phyloP scores from a whole-genome alignment of 129 eudicot genomes.

The Scalesia atractyloides region DNA sequence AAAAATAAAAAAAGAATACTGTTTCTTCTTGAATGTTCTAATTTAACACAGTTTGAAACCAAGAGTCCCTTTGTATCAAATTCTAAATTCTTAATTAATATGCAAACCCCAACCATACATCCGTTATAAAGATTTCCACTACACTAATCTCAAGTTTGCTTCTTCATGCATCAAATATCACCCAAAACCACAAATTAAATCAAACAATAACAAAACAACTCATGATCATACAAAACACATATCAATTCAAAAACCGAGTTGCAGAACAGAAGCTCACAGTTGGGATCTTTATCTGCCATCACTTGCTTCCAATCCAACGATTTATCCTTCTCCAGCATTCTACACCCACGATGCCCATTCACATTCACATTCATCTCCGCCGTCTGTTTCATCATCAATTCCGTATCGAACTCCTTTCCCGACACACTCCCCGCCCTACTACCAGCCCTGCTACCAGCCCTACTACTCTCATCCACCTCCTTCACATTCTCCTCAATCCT shows the following conservation, averaged over 20 bases:
- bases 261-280: slow-evolving; percentile 46
- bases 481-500: slow-evolving; percentile 47
- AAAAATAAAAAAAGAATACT: neutral
- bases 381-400: slow-evolving; percentile 26
- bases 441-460: slow-evolving; percentile 18
- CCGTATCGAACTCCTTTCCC: slow-evolving; percentile 35
- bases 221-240: neutral
- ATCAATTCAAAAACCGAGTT: neutral
- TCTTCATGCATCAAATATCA: slow-evolving; percentile 18
- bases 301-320: slow-evolving; percentile 74
- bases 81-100: neutral
- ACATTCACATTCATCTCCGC: slow-evolving; percentile 39
- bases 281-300: slow-evolving; percentile 58
- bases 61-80: too few species aligned
- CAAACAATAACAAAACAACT: neutral
- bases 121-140: slow-evolving; percentile 3
- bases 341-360: slow-evolving; percentile 45
- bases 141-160: slow-evolving; percentile 15
- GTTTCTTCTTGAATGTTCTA: slow-evolving; percentile 6
- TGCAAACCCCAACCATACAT: neutral
- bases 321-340: slow-evolving; percentile 57
- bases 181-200: slow-evolving; percentile 5
- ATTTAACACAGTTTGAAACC: neutral
- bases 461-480: slow-evolving; percentile 34
- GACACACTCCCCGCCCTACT: slow-evolving; percentile 23